These are phyloP conservation scores for Trichoderma gamsii DNA, from an alignment of 495 filamentous ascomycete species.

Conservation along the genomic window DNA sequence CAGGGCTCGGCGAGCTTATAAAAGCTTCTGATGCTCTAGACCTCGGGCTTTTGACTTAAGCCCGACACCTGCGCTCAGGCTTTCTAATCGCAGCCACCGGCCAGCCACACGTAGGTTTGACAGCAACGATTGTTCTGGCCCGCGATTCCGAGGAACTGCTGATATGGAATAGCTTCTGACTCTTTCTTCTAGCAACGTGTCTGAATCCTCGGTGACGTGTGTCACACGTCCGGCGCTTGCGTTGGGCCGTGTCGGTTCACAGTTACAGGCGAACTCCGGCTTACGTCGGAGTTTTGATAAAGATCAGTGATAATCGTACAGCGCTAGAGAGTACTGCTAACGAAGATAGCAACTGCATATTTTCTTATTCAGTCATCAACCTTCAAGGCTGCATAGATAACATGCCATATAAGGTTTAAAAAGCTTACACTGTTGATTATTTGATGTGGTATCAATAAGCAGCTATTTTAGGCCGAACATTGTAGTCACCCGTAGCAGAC, in stretches of 20 bases:
- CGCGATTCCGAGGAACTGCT: background rate
- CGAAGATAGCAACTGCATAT: too few relatives aligned
- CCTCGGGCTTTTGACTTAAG: background rate
- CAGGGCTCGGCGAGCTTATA: background rate
- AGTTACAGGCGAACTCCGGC: background rate
- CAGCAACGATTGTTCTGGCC: background rate
- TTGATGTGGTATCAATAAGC: too few relatives aligned
- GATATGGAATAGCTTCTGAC: too few relatives aligned
- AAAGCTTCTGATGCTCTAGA: background rate
- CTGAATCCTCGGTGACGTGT: background rate
- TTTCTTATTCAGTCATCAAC: too few relatives aligned
- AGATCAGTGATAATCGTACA: background rate
- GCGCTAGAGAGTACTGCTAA: too few relatives aligned
- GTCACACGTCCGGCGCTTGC: slow-evolving; percentile 3
- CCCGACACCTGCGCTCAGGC: background rate
- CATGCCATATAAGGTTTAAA: too few relatives aligned
- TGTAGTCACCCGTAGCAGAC: too few relatives aligned
- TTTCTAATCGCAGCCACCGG: background rate
- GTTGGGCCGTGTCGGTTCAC: background rate
- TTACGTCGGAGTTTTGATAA: background rate
- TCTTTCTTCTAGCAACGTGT: background rate
- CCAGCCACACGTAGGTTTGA: background rate
- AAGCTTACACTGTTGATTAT: too few relatives aligned
- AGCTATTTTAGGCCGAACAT: too few relatives aligned
- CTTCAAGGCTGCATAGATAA: too few relatives aligned